Percentiles rank a stretch among this genome's conserved stretches.
phyloP scores from a whole-genome alignment of 148 eudicot genomes.

The Nyssa sinensis region DNA sequence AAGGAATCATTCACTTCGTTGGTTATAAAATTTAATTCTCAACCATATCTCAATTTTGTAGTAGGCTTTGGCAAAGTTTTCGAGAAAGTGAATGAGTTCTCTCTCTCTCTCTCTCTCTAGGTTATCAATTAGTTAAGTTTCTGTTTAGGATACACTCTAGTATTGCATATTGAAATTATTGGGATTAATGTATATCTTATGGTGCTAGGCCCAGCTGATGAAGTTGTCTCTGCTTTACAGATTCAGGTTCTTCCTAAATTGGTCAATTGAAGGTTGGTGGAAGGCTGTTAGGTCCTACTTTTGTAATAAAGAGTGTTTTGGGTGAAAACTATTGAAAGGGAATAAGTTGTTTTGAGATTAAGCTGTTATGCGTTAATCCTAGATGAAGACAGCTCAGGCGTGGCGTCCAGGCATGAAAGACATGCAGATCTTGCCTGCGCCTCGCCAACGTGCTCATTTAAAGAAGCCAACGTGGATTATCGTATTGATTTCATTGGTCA shows the following conservation, averaged over 20 bases:
- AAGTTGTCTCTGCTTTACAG: conserved; percentile 12
- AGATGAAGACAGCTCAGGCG: conserved; percentile 60
- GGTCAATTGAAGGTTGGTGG: conserved; percentile 8
- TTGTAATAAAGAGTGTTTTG: conserved; percentile 2
- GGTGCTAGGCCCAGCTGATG: background rate
- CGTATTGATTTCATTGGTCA: conserved; percentile 57
- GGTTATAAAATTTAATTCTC: background rate
- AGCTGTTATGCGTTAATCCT: conserved; percentile 22
- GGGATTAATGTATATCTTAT: background rate
- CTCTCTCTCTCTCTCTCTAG: background rate
- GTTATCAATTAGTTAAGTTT: background rate
- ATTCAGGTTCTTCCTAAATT: conserved; percentile 3
- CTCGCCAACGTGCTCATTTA: conserved; percentile 59
- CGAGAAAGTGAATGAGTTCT: background rate
- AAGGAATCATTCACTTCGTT: background rate
- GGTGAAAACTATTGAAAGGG: conserved; percentile 1
- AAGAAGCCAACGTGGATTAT: conserved; percentile 83
- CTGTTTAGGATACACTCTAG: background rate
- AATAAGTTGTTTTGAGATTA: background rate
- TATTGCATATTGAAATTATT: background rate
- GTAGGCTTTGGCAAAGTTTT: background rate
- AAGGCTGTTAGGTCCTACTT: background rate
- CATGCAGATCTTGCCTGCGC: conserved; percentile 57
- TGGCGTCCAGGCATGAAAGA: conserved; percentile 64
- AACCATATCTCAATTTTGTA: background rate